Percentiles rank a stretch among this genome's conserved stretches.
These are phyloP conservation scores for Cercospora sesami DNA, from an alignment of 2,329 filamentous ascomycete genomes.

Conservation along the genomic window DNA sequence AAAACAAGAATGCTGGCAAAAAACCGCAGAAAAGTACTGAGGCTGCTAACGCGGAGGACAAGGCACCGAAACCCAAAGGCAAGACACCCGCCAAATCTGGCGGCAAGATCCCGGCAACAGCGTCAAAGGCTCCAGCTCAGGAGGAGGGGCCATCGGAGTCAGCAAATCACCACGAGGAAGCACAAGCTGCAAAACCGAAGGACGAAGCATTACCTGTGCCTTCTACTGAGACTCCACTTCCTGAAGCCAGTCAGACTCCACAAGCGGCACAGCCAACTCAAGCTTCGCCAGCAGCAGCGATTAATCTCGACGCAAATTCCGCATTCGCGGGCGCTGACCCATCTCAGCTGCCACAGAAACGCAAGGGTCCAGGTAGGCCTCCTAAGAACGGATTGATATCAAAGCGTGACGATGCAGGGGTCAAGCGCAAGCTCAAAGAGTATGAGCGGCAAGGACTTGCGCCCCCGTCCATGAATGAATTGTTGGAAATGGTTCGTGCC, in stretches of 20 bases:
- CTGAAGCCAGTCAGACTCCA: constrained; percentile 2
- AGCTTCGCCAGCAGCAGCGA: constrained; percentile 23
- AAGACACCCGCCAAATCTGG: constrained; percentile 9
- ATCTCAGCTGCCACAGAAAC: constrained; percentile 56
- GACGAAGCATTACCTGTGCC: constrained; percentile 31
- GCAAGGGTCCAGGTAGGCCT: constrained; percentile 75
- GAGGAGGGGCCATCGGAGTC: constrained; percentile 1
- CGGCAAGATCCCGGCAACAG: constrained; percentile 17
- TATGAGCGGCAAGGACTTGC: constrained; percentile 37
- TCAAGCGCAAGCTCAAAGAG: constrained; percentile 41
- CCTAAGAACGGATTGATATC: constrained; percentile 84
- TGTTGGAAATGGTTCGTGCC: constrained; percentile 38
- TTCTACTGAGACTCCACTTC: constrained; percentile 15
- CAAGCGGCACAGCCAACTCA: constrained; percentile 10
- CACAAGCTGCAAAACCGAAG: constrained; percentile 23
- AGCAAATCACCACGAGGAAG: not conserved
- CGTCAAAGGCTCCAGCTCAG: constrained; percentile 10
- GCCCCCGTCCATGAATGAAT: constrained; percentile 33
- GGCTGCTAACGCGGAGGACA: not conserved
- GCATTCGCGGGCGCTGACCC: constrained; percentile 36
- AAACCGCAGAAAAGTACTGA: constrained; percentile 5
- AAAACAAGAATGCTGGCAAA: constrained; percentile 20
- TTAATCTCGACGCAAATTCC: constrained; percentile 34
- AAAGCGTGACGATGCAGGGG: constrained; percentile 60
- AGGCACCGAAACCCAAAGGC: constrained; percentile 19